Conservation (phyloP, 2,329 filamentous ascomycete genomes). For the Claviceps humidiphila region DNA sequence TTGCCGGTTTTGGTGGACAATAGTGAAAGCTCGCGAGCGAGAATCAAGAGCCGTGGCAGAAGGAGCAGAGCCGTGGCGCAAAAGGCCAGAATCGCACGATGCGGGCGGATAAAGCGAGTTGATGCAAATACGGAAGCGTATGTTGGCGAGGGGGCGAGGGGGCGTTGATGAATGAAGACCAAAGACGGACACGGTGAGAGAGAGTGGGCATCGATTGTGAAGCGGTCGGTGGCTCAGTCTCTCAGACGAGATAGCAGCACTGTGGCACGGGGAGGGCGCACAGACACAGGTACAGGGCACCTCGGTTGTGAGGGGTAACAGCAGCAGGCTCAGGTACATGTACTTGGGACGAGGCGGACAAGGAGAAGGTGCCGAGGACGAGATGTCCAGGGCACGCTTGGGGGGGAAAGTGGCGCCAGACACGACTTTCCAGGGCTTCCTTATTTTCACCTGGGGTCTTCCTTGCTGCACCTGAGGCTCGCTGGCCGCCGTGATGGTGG, state of each 20-base stretch:
- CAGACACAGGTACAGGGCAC: not conserved
- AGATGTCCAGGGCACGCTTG: not conserved
- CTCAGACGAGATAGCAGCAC: not conserved
- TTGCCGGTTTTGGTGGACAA: constrained; percentile 9
- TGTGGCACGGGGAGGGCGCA: constrained; percentile 3
- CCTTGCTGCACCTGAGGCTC: not conserved
- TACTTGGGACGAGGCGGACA: too few species aligned
- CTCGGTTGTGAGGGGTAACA: too few species aligned
- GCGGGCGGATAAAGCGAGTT: not conserved
- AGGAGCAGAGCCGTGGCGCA: constrained; percentile 2
- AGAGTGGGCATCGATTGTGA: constrained; percentile 1
- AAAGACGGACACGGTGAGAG: constrained; percentile 3
- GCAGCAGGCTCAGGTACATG: too few species aligned
- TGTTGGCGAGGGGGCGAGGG: not conserved
- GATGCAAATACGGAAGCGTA: not conserved
- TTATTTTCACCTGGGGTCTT: not conserved
- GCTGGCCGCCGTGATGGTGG: not conserved
- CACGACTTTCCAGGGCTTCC: not conserved
- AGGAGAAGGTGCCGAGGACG: not conserved
- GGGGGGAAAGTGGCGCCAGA: not conserved
- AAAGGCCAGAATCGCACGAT: constrained; percentile 2
- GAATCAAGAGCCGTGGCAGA: not conserved
- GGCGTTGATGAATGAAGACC: constrained; percentile 2
- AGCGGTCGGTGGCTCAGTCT: not conserved
- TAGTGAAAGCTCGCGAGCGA: constrained; percentile 1